Evolutionary conservation across 768 basidiomycete species (phyloP).

Genomic region (Phaffia tasmanica): DNA sequence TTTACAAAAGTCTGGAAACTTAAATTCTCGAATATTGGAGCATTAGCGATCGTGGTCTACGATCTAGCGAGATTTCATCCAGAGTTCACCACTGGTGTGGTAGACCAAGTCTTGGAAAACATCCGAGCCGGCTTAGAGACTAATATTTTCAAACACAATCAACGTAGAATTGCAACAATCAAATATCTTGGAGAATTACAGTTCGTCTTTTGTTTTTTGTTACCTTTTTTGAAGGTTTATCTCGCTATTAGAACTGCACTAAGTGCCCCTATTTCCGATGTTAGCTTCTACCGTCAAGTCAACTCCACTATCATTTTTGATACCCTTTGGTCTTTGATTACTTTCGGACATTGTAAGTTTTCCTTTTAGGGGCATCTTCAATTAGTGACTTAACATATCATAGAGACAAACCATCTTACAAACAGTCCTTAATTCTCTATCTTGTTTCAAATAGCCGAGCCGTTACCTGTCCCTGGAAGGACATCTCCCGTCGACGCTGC

Average conservation of each 20-base stretch:
- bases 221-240: too few species aligned
- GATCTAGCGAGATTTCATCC: slow-evolving; percentile 89
- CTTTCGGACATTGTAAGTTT: slow-evolving; percentile 83
- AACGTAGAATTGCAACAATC: slow-evolving; percentile 76
- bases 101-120: slow-evolving; percentile 92
- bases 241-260: too few species aligned
- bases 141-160: slow-evolving; percentile 89
- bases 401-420: too few species aligned
- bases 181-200: slow-evolving; percentile 86
- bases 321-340: slow-evolving; percentile 83
- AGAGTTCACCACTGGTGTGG: slow-evolving; percentile 70
- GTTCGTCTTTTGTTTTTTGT: too few species aligned
- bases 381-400: too few species aligned
- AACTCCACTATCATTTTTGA: slow-evolving; percentile 86
- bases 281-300: slow-evolving; percentile 83
- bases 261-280: too few species aligned
- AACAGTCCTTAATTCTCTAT: not conserved
- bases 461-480: slow-evolving; percentile 70
- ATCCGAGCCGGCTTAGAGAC: slow-evolving; percentile 81
- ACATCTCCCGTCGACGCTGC: slow-evolving; percentile 71
- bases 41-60: slow-evolving; percentile 87
- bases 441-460: slow-evolving; percentile 53
- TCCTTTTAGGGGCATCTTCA: too few species aligned
- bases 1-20: slow-evolving; percentile 99
- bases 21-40: slow-evolving; percentile 75